A percentile compares a stretch with the other conserved stretches of the same genome.
phyloP scores from a whole-genome alignment of 352 stramenopile genomes.

The Pythium rishiriense region DNA sequence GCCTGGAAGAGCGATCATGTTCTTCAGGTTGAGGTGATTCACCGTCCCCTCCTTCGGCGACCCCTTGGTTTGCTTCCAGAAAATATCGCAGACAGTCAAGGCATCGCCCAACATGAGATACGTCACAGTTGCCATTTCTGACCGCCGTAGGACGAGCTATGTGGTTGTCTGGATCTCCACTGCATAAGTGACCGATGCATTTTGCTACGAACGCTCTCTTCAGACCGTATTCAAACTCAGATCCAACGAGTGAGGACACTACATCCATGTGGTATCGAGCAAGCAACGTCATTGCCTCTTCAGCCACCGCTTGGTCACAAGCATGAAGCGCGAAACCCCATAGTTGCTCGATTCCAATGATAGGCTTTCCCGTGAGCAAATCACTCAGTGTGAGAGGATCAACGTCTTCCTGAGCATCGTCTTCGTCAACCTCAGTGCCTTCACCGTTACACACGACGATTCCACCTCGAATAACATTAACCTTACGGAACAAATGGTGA shows the following conservation, averaged over 20 bases:
- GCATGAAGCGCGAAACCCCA: slow-evolving; percentile 62
- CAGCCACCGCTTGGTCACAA: slow-evolving; percentile 43
- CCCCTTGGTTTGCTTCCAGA: slow-evolving; percentile 36
- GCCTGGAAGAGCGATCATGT: neutral
- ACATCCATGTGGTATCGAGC: slow-evolving; percentile 62
- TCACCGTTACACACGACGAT: slow-evolving; percentile 23
- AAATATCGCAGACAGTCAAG: slow-evolving; percentile 75
- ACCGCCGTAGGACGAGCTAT: slow-evolving; percentile 11
- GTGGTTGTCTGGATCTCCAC: neutral
- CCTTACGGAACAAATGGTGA: slow-evolving; percentile 58
- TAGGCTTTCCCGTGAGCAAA: slow-evolving; percentile 38
- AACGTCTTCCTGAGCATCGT: slow-evolving; percentile 16
- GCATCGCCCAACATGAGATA: slow-evolving; percentile 50
- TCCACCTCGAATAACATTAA: slow-evolving; percentile 49
- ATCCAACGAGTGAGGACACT: slow-evolving; percentile 30
- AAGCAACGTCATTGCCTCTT: slow-evolving; percentile 65
- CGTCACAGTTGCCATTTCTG: neutral
- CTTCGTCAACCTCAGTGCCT: slow-evolving; percentile 11
- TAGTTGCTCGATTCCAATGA: slow-evolving; percentile 53
- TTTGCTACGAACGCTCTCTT: slow-evolving; percentile 60
- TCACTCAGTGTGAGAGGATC: slow-evolving; percentile 28
- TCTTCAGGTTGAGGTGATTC: neutral
- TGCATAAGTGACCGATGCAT: slow-evolving; percentile 42
- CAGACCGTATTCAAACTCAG: slow-evolving; percentile 28
- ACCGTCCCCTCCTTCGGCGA: neutral